Base-by-base conservation (phyloP, 176 grass and related monocot species). In the Aegilops bicornis region DNA sequence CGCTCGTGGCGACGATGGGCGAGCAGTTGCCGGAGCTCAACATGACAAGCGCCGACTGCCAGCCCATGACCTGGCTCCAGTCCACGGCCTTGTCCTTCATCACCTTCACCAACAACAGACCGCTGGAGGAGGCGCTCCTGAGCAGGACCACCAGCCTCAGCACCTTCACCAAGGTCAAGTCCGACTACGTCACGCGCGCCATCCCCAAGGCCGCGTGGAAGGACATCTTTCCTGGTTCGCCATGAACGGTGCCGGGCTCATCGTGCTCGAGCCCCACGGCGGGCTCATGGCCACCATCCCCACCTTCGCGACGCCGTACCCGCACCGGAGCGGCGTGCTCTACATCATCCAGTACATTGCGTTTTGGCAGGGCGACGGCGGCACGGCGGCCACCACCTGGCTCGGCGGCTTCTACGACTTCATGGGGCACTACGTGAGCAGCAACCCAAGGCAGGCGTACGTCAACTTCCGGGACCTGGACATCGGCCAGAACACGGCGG, bases 401-500 rank as follows among this genome's bases (percentile, higher is more conserved):
- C 75, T 87, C 11, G 12, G 1, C 48, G 45, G 0, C 48, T 43
- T 87, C 39, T 89, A 89, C 54, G 54, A 59, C 54, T 59, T 59
- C 19, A 59, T 59, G 54, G 54, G 54, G 19, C 54, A 9, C 54
- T 22, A 59, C 19, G 54, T 59, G 54, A 59, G 54, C 7, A 59
- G 8, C 2, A 59, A 59, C 54, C 54, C 54, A 2, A 59, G 54
- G 54, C 19, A 59, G 19, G 54, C 54, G 54, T 59, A 59, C 54
- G 54, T 59, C 2, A 59, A 59, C 54, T 59, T 59, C 7, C 54
- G 54, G 54, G 54, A 59, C 54, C 54, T 59, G 54, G 92, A 86
- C 60, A 39, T 93, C 36, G 92, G 92, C 13, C 30, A 61, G 75
- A 93, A 89, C 76, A 19, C 9, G 65, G 82, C 77, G 70, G 37